A percentile compares a stretch with the other conserved stretches of the same genome.
phyloP scores from a whole-genome alignment of 2,329 filamentous ascomycete species.

The Hypomyces perniciosus region DNA sequence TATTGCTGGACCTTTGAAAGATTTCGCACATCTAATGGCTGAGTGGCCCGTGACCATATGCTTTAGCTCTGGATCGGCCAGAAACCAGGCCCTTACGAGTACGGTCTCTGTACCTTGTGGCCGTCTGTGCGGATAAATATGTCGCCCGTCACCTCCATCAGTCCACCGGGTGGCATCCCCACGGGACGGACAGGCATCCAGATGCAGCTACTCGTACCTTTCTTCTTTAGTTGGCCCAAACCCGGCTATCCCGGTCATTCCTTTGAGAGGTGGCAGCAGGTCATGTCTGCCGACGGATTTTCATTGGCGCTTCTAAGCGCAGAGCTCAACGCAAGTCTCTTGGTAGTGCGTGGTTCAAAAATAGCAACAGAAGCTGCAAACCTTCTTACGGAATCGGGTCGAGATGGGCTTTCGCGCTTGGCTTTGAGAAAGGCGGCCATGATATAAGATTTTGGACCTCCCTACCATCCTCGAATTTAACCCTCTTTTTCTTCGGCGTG shows the following conservation, averaged over 20 bases:
- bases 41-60: not conserved
- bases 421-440: slow-evolving; percentile 40
- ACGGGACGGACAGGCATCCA: slow-evolving; percentile 8
- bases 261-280: slow-evolving; percentile 17
- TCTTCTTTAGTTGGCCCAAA: slow-evolving; percentile 8
- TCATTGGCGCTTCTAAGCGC: slow-evolving; percentile 46
- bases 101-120: not conserved
- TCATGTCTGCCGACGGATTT: slow-evolving; percentile 23
- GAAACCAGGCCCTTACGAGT: not conserved
- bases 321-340: slow-evolving; percentile 22
- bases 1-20: not conserved
- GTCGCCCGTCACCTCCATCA: slow-evolving; percentile 4
- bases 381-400: slow-evolving; percentile 9
- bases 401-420: slow-evolving; percentile 25
- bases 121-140: not conserved
- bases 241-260: slow-evolving; percentile 21
- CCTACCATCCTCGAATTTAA: slow-evolving; percentile 35
- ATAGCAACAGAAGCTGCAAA: slow-evolving; percentile 28
- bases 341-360: slow-evolving; percentile 30
- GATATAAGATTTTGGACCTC: slow-evolving; percentile 53
- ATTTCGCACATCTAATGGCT: not conserved
- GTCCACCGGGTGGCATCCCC: slow-evolving; percentile 9
- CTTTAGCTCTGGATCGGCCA: slow-evolving; percentile 4
- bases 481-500: slow-evolving; percentile 35
- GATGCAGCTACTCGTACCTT: not conserved